phyloP scores from a whole-genome alignment of 2,329 filamentous ascomycete species.

The Exophiala phaeomuriformis region DNA sequence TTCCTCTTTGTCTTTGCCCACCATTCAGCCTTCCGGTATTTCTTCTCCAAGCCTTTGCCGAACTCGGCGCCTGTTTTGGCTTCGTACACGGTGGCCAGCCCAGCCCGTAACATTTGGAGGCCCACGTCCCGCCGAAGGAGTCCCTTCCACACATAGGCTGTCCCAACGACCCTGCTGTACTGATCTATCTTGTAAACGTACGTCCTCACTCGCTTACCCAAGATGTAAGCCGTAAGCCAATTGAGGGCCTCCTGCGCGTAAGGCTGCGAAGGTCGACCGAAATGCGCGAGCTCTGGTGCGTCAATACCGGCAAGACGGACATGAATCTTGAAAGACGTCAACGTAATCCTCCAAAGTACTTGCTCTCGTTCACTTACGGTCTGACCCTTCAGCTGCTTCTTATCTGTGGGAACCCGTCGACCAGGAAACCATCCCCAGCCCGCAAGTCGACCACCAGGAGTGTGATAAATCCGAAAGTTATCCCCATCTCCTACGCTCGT shows the following conservation, averaged over 20 bases:
- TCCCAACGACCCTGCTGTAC: conserved; percentile 84
- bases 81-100: conserved; percentile 87
- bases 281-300: conserved; percentile 87
- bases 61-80: conserved; percentile 86
- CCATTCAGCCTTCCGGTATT: conserved; percentile 42
- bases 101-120: conserved; percentile 76
- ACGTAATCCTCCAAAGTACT: neutral
- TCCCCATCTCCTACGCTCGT: conserved; percentile 95
- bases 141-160: conserved; percentile 60
- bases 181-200: conserved; percentile 80
- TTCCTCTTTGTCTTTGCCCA: conserved; percentile 56
- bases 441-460: conserved; percentile 74
- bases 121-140: conserved; percentile 73
- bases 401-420: conserved; percentile 62
- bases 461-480: conserved; percentile 91
- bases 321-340: conserved; percentile 51
- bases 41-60: conserved; percentile 57
- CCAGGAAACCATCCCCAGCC: conserved; percentile 88
- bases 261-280: conserved; percentile 80
- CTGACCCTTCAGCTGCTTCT: conserved; percentile 62
- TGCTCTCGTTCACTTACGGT: conserved; percentile 54
- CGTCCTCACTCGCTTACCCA: conserved; percentile 67
- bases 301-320: conserved; percentile 87
- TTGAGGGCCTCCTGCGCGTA: conserved; percentile 70
- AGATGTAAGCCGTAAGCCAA: conserved; percentile 70